Base-by-base conservation (phyloP, 345 rosid genomes). In the Erucastrum elatum region DNA sequence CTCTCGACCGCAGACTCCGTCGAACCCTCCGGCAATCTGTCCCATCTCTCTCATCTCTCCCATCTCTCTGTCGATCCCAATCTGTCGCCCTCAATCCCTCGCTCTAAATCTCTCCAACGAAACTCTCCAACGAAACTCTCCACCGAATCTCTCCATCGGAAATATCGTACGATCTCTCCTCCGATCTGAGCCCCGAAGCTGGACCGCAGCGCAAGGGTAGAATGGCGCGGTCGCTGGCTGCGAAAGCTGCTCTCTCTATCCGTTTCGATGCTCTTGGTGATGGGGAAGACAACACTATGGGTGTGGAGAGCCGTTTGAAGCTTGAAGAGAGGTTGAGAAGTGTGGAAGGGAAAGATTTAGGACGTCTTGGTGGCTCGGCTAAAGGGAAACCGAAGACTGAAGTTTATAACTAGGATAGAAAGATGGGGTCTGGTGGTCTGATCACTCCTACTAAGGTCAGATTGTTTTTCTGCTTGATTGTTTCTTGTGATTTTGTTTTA, bases 301-400 rank as follows among this genome's bases (percentile, higher is more conserved):
- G 98, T 75, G 81, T 92, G 39, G 91, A 91, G 85, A 89, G 84
- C 83, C 92, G 98, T 17, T 82, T 84, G 30, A 92, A 92, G 98
- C 94, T 94, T 65, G 98, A 91, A 85, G 88, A 91, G 59, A 76
- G 98, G 59, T 78, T 92, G 79, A 91, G 97, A 75, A 86, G 69
- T 66, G 90, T 92, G 1, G 97, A 94, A 81, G 97, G 96, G 34
- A 89, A 70, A 79, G 97, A 91, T 72, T 73, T 91, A 71, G 84
- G 91, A 34, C 89, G 86, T 2, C 84, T 92, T 29, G 90, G 94
- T 63, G 98, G 97, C 26, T 92, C 98, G 37, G 87, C 87, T 17
- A 91, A 90, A 84, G 94, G 98, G 68, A 94, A 94, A 49, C 98
- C 98, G 1, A 92, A 91, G 86, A 88, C 88, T 55, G 97, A 91